Conservation (phyloP, 1,284 basidiomycete species). For the Apiotrichum veenhuisii region DNA sequence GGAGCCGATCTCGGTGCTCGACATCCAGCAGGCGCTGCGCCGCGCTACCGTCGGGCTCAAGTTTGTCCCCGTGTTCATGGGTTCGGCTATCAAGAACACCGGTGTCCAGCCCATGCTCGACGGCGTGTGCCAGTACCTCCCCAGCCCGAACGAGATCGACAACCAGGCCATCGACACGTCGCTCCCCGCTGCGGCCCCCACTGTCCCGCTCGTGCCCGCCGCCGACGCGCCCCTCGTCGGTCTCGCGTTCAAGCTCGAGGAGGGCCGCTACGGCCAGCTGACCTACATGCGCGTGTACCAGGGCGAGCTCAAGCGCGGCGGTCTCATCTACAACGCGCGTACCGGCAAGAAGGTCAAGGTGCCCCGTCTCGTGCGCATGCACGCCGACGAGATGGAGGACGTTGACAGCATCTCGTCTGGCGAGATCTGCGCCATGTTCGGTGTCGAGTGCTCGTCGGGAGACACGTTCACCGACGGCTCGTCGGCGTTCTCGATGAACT, state of each 20-base stretch:
- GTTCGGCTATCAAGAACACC: constrained; percentile 97
- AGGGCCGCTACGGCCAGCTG: constrained; percentile 93
- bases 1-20: constrained; percentile 64
- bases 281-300: constrained; percentile 99
- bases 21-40: constrained; percentile 81
- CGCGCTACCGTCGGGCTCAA: constrained; percentile 82
- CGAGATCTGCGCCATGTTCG: constrained; percentile 99
- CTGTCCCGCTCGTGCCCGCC: constrained; percentile 72
- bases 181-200: constrained; percentile 62
- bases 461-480: constrained; percentile 97
- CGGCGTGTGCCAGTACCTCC: constrained; percentile 92
- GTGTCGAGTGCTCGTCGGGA: constrained; percentile 96
- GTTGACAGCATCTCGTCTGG: constrained; percentile 93
- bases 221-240: constrained; percentile 84
- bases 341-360: constrained; percentile 98
- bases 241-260: constrained; percentile 97
- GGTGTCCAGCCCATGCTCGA: constrained; percentile 92
- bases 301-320: constrained; percentile 80
- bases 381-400: constrained; percentile 99
- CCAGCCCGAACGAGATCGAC: constrained; percentile 77
- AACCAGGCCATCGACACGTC: constrained; percentile 80
- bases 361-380: constrained; percentile 96
- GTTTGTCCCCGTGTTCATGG: constrained; percentile 95
- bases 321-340: constrained; percentile 84
- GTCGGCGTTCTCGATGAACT: constrained; percentile 85